Evolutionary conservation across 2,329 filamentous ascomycete genomes (phyloP), one percentile per base, ranked within the genome.

Genomic region (Xylaria sp.): DNA sequence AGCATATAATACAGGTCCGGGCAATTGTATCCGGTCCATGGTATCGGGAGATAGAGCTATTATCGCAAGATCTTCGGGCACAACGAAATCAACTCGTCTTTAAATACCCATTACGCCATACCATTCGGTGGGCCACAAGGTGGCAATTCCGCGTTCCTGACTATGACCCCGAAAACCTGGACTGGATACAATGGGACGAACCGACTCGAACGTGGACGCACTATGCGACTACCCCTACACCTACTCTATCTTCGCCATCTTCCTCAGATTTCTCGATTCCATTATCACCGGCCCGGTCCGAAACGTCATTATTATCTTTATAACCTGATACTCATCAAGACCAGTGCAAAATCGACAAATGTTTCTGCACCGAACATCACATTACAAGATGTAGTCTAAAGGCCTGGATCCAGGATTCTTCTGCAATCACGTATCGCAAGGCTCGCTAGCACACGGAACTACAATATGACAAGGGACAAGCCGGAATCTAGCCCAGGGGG

Each of bases 71-170:
- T n/a, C 53, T 58, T 28, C 30, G 18, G n/a, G 4, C 7, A 12
- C 53, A 52, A 41, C 61, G 61, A 20, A 9, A 18, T 1, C 1
- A 41, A 41, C 39, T 41, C 15, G 6, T 41, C 15, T 41, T n/a
- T n/a, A 15, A 48, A 50, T n/a, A 39, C 23, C 60, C 60, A 32
- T 8, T 34, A 4, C 12, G 10, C 43, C 61, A 58, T 32, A 12
- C 6, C 18, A 7, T 10, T 18, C 25, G 6, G 2, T 64, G 39
- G 61, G 61, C 23, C 10, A 43, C 28, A 32, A 30, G 20, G 7
- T 58, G 61, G 53, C 9, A 30, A 8, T 58, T 64, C 5, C n/a
- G 9, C 18, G 12, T 39, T 13, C 53, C 61, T 10, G 45, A 58
- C 4, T 52, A 41, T 50, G 20, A 63, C 23, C 52, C 30, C 10